These are phyloP conservation scores for Lactarius tabidus DNA, from an alignment of 768 basidiomycete genomes.

Conservation along the genomic window DNA sequence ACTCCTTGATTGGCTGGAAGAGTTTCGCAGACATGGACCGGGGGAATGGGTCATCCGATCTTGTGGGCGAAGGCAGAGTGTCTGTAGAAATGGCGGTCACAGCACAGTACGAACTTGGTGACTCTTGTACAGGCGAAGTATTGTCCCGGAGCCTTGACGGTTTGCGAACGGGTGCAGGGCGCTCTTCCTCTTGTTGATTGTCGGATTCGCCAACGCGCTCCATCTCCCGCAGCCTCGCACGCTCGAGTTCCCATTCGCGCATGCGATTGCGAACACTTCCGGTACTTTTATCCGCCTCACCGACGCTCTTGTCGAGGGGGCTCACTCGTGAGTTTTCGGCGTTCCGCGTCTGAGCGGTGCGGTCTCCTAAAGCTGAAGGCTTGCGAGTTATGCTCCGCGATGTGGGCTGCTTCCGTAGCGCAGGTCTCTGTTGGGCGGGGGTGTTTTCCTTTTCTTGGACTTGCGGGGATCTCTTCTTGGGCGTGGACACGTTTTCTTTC, in stretches of 20 bases:
- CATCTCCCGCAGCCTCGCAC: constrained; percentile 66
- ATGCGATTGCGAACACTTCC: constrained; percentile 52
- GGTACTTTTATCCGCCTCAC: constrained; percentile 24
- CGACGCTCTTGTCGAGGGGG: constrained; percentile 28
- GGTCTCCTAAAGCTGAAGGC: constrained; percentile 26
- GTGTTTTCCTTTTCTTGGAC: constrained; percentile 13
- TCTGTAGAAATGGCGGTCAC: constrained; percentile 4
- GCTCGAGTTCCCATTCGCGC: constrained; percentile 72
- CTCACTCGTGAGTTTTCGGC: constrained; percentile 27
- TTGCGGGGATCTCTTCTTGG: constrained; percentile 10
- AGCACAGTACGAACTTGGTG: constrained; percentile 24
- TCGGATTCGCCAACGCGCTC: constrained; percentile 41
- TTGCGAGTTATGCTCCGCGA: constrained; percentile 25
- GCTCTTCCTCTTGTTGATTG: constrained; percentile 13
- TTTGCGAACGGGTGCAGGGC: constrained; percentile 9
- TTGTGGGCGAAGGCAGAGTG: constrained; percentile 2
- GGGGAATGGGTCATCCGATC: constrained; percentile 1
- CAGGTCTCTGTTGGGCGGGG: constrained; percentile 7
- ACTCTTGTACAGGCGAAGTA: constrained; percentile 27
- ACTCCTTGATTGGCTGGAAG: constrained; percentile 8
- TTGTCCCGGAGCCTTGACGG: constrained; percentile 13
- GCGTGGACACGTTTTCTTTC: constrained; percentile 4
- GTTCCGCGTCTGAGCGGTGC: constrained; percentile 21
- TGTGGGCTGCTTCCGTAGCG: constrained; percentile 13
- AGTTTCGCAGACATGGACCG: constrained; percentile 13